These are phyloP conservation scores for Penicillium chermesinum DNA, from an alignment of 495 filamentous ascomycete species.

Conservation along the genomic window DNA sequence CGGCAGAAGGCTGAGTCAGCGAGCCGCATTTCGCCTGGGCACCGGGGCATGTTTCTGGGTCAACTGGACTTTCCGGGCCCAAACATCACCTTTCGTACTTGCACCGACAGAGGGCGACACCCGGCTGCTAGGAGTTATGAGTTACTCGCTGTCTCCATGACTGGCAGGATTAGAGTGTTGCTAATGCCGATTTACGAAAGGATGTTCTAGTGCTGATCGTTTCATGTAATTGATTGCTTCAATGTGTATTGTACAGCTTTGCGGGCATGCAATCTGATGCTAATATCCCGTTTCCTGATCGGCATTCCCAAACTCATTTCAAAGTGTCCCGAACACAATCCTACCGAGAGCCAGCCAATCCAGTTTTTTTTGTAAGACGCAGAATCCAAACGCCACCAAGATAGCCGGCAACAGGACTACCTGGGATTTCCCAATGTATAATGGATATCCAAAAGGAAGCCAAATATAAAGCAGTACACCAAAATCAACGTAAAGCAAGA, in stretches of 20 bases:
- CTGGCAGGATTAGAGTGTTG: too few species aligned
- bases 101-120: too few species aligned
- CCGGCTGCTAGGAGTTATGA: too few species aligned
- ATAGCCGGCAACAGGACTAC: neutral
- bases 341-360: neutral
- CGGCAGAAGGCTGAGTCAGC: neutral
- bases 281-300: constrained; percentile 2
- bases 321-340: neutral
- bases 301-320: neutral
- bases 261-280: constrained; percentile 13
- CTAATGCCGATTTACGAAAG: too few species aligned
- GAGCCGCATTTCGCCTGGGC: too few species aligned
- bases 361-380: neutral
- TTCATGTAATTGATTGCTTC: constrained; percentile 11
- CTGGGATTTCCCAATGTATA: neutral
- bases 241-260: constrained; percentile 23
- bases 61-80: too few species aligned
- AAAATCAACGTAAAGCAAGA: constrained; percentile 7
- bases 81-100: neutral
- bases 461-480: neutral
- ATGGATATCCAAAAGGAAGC: neutral
- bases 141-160: too few species aligned
- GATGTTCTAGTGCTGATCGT: neutral
- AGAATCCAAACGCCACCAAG: constrained; percentile 9
- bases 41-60: too few species aligned